A percentile compares a stretch with the other conserved stretches of the same genome.
Evolutionary conservation across 2,329 filamentous ascomycete species (phyloP).

Genomic region (Tolypocladium album): DNA sequence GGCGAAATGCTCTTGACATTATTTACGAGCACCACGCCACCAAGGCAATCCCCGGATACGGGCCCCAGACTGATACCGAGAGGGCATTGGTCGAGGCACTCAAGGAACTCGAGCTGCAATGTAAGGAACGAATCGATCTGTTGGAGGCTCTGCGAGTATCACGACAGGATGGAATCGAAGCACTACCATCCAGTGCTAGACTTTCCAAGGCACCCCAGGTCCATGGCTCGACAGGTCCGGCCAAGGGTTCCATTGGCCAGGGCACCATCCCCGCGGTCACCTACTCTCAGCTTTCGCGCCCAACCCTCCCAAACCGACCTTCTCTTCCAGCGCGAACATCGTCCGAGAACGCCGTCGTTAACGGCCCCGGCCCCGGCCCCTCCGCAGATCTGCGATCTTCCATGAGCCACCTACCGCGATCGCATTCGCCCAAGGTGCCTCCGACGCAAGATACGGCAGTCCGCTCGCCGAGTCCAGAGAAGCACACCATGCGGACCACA

Average conservation of each 20-base stretch:
- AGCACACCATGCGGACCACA: slow-evolving; percentile 51
- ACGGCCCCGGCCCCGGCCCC: not conserved
- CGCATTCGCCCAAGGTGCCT: slow-evolving; percentile 20
- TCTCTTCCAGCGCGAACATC: slow-evolving; percentile 42
- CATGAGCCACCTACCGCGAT: slow-evolving; percentile 12
- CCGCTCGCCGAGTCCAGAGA: slow-evolving; percentile 48
- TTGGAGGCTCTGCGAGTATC: slow-evolving; percentile 68
- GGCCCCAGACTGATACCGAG: slow-evolving; percentile 71
- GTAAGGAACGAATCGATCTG: slow-evolving; percentile 84
- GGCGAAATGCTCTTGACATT: slow-evolving; percentile 78
- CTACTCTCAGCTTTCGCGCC: slow-evolving; percentile 73
- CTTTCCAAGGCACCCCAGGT: slow-evolving; percentile 12
- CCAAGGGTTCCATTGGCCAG: slow-evolving; percentile 60
- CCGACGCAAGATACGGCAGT: slow-evolving; percentile 25
- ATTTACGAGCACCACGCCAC: slow-evolving; percentile 81
- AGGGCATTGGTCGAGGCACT: slow-evolving; percentile 72
- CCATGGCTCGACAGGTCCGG: slow-evolving; percentile 10
- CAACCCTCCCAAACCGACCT: slow-evolving; percentile 46
- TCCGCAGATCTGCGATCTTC: slow-evolving; percentile 7
- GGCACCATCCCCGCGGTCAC: slow-evolving; percentile 73
- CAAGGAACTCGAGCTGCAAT: slow-evolving; percentile 75
- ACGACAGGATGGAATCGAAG: slow-evolving; percentile 27
- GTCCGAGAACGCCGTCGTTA: slow-evolving; percentile 33
- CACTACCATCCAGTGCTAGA: slow-evolving; percentile 3
- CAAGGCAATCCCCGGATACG: slow-evolving; percentile 57